Base-by-base conservation (phyloP, 495 filamentous ascomycete species). In the Penicillium malachiteum region DNA sequence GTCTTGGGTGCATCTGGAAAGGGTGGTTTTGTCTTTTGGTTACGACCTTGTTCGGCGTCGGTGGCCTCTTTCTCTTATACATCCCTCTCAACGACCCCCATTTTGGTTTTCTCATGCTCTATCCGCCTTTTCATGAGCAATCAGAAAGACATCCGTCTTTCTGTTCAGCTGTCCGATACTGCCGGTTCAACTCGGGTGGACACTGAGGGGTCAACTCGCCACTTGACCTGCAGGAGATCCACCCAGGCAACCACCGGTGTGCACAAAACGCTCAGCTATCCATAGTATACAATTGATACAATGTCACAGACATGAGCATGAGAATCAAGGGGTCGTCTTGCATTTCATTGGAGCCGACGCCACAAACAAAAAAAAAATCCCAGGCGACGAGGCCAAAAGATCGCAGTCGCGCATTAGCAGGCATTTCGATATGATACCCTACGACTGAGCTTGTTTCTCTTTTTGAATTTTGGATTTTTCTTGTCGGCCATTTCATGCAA, bases 361-460 rank as follows among this genome's bases (percentile, higher is more conserved):
- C 56, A 61, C 50, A 58, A 39, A 55, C 45, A 53, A 58, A 67
- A 62, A 61, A 60, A 57, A 55, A 43, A 45, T 52, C 54, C 46
- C 50, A 59, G 55, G 55, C 58, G 49, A 63, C 59, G 49, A 66
- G 62, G 59, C 67, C 64, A 58, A 59, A 67, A 68, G 70, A 73
- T 71, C 69, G 66, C 71, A 73, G 73, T 76, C 70, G 64, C 67
- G 65, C 65, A 72, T 76, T 73, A 76, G 71, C 73, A 73, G 73
- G 73, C 73, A 72, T 76, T 76, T 73, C 68, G 71, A 73, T 74
- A 73, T 77, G 73, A 77, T 77, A 77, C 73, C 73, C 73, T 75
- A 77, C 71, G 69, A 71, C 71, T 69, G 71, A 74, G 67, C 69
- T 75, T 65, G 56, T 61, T 59, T 55, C 60, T 52, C 18, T 58